A percentile compares a stretch with the other conserved stretches of the same genome.
Evolutionary conservation across 176 grass and related monocot species (phyloP).

Genomic region (Sorghum bicolor): DNA sequence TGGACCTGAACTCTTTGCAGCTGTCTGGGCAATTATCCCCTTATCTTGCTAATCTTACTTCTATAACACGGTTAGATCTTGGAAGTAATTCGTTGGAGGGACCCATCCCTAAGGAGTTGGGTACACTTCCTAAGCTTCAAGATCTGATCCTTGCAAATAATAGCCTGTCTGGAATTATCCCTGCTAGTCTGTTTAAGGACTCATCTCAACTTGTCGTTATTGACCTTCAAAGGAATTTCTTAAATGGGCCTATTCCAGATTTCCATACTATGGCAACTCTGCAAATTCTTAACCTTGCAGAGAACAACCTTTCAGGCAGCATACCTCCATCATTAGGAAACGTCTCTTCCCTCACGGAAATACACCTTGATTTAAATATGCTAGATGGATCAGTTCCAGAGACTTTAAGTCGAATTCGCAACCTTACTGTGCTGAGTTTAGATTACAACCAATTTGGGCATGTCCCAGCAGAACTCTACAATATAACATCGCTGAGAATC

Average conservation of each 20-base stretch:
- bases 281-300: not conserved
- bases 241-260: not conserved
- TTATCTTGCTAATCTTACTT: slow-evolving; percentile 40
- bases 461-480: not conserved
- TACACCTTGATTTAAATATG: not conserved
- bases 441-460: not conserved
- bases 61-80: slow-evolving; percentile 18
- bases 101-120: not conserved
- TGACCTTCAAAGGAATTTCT: not conserved
- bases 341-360: slow-evolving; percentile 13
- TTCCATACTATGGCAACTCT: not conserved
- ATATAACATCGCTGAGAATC: not conserved
- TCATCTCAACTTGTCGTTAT: not conserved
- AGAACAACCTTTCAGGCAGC: not conserved
- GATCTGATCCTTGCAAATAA: not conserved
- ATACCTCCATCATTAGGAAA: slow-evolving; percentile 28
- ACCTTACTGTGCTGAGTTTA: not conserved
- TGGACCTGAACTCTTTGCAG: not conserved
- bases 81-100: slow-evolving; percentile 1
- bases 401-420: not conserved
- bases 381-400: not conserved
- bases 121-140: not conserved
- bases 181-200: not conserved
- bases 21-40: slow-evolving; percentile 14
- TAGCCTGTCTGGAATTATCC: not conserved